Evolutionary conservation across 805 yeast genomes (phyloP), one percentile per base, ranked within the genome.

Genomic region (Cyberlindnera americana): DNA sequence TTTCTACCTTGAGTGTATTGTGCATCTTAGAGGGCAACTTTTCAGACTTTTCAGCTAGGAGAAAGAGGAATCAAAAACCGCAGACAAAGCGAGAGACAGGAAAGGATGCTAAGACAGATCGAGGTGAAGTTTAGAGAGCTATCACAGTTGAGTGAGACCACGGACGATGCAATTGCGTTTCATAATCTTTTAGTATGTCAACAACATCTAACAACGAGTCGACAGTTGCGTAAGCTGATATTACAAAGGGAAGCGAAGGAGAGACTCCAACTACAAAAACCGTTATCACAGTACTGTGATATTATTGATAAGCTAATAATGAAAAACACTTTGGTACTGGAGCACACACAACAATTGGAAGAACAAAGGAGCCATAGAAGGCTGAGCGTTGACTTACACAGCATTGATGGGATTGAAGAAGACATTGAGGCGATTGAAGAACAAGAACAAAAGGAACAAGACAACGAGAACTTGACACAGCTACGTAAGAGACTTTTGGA

Each of bases 401-500:
- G 29, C 15, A 29, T 31, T 13, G 45, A 38, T 11, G 33, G 34
- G 4, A 21, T 29, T 6, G 45, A 43, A 1, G 30, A 34, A 11
- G 28, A 41, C 15, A 25, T 37, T 19, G 41, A 41, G 2, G 3
- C 19, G 2, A 23, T 28, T 6, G 38, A 35, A 15, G 23, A 58
- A 7, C 16, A 34, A 24, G 10, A 28, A 21, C 23, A 21, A 5
- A 13, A 29, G 12, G 37, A n/a, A n/a, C n/a, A 40, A 14, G 38
- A 42, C 13, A 60, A 55, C 19, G 61, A 60, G 12, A 64, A 59
- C 24, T 32, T 65, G 10, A 47, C 50, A 3, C 64, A 60, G 22
- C 38, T 67, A 24, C 58, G 63, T 24, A 50, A 52, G 37, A 53
- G 72, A 33, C 37, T 67, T 10, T 32, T 66, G 19, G 36, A 45